Conservation (phyloP, 2,329 filamentous ascomycete species). For the Colletotrichum liriopes region DNA sequence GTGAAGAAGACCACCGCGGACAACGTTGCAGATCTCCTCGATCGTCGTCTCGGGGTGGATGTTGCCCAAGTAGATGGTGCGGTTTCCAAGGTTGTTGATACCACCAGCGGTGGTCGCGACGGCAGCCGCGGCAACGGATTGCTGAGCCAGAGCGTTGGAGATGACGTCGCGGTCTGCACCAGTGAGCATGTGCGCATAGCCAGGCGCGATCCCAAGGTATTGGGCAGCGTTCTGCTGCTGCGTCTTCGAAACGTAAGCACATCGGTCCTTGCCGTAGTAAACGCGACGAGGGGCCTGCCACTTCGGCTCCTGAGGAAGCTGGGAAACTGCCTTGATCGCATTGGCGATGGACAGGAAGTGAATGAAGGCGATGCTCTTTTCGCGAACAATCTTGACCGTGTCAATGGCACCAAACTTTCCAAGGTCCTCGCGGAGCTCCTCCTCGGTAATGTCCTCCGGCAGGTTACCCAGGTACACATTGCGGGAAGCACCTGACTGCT, state of each 20-base stretch:
- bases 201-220: constrained; percentile 96
- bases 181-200: constrained; percentile 96
- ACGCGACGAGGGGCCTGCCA: constrained; percentile 97
- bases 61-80: constrained; percentile 98
- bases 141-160: constrained; percentile 94
- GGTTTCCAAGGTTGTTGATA: constrained; percentile 96
- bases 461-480: constrained; percentile 98
- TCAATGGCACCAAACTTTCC: constrained; percentile 98
- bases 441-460: constrained; percentile 89
- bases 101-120: constrained; percentile 97
- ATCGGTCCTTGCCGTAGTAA: constrained; percentile 98
- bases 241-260: constrained; percentile 98
- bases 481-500: constrained; percentile 95
- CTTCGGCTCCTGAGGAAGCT: constrained; percentile 95
- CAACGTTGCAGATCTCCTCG: constrained; percentile 99
- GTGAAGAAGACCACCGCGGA: constrained; percentile 93
- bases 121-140: constrained; percentile 96
- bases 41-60: constrained; percentile 99
- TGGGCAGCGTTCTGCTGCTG: constrained; percentile 99
- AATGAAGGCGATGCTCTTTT: constrained; percentile 98
- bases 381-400: constrained; percentile 96
- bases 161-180: constrained; percentile 97
- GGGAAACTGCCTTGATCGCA: constrained; percentile 97
- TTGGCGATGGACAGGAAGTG: constrained; percentile 98
- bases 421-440: constrained; percentile 93